Evolutionary conservation across 495 filamentous ascomycete species (phyloP), one percentile per base, ranked within the genome.

Genomic region (Coniosporium apollinis): DNA sequence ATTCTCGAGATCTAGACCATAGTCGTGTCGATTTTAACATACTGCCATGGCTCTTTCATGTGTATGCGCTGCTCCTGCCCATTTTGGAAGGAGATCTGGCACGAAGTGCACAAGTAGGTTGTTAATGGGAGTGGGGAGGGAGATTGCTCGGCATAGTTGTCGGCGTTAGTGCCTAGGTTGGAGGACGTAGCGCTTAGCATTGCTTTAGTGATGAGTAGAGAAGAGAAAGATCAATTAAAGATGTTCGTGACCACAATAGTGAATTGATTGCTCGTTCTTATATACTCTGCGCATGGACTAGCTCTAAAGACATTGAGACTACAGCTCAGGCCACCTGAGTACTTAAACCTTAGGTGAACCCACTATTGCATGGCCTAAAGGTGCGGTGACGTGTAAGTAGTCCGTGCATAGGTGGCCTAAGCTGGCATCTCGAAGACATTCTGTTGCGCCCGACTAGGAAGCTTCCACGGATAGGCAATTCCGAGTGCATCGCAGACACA

Each of bases 11-110:
- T 22, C 28, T 25, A 28, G 29, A 13, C 17, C 11, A 26, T 40
- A 29, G 21, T 38, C 6, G 7, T 38, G 22, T 39, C 10, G 15
- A 16, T 30, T 36, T 37, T 13, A 13, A 36, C 44, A 11, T 47
- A 47, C 44, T 47, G 44, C 44, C 44, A 47, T 28, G 44, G 31
- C 41, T 44, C 17, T 41, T 34, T 30, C 44, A 47, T 47, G 36
- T 47, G 44, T 30, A 30, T 38, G 14, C 46, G 44, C 36, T 46
- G 44, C 19, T 34, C 38, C 41, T 39, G 41, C 17, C n/a, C 22
- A 35, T 21, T 34, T 44, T 40, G 28, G 38, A 44, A 34, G 28
- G 25, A 38, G 21, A 33, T 34, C 15, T 24, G 15, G 21, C 17
- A 28, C 19, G 6, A 11, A 37, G 0, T 38, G 36, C 36, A 38